Conservation (phyloP, 2,329 filamentous ascomycete genomes). For the Colletotrichum cuscutae region DNA sequence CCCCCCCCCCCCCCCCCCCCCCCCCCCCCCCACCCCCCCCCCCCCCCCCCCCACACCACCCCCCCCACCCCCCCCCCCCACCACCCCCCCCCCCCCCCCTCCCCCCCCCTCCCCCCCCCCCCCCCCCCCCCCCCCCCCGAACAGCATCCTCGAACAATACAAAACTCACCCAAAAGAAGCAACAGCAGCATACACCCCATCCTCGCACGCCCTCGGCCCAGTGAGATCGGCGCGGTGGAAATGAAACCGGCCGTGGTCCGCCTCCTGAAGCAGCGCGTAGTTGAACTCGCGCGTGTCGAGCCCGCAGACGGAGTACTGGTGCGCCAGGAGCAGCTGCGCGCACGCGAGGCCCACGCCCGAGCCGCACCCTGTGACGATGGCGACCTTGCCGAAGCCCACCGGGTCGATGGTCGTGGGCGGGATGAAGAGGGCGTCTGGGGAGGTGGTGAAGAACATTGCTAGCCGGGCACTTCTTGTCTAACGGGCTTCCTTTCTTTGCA, state of each 20-base stretch:
- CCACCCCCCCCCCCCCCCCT: too few relatives aligned
- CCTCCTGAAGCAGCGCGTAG: conserved; percentile 38
- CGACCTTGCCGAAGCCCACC: conserved; percentile 38
- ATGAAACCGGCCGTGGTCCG: conserved; percentile 44
- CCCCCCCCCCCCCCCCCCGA: too few relatives aligned
- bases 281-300: conserved; percentile 17
- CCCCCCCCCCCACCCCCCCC: too few relatives aligned
- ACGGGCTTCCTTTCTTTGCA: too few relatives aligned
- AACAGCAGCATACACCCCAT: conserved; percentile 16
- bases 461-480: too few relatives aligned
- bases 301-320: conserved; percentile 22
- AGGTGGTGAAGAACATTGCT: conserved; percentile 41
- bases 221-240: conserved; percentile 47
- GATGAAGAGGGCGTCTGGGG: conserved; percentile 39
- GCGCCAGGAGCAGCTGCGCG: conserved; percentile 42
- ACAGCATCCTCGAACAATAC: too few relatives aligned
- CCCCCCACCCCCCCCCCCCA: too few relatives aligned
- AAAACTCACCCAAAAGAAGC: conserved; percentile 10
- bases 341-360: conserved; percentile 48
- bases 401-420: conserved; percentile 38
- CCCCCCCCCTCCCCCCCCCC: too few relatives aligned
- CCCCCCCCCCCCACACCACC: too few relatives aligned
- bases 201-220: conserved; percentile 42
- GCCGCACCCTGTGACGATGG: conserved; percentile 44
- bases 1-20: too few relatives aligned